Evolutionary conservation across 306 rosid genomes (phyloP).

Genomic region (Quercus rubra): DNA sequence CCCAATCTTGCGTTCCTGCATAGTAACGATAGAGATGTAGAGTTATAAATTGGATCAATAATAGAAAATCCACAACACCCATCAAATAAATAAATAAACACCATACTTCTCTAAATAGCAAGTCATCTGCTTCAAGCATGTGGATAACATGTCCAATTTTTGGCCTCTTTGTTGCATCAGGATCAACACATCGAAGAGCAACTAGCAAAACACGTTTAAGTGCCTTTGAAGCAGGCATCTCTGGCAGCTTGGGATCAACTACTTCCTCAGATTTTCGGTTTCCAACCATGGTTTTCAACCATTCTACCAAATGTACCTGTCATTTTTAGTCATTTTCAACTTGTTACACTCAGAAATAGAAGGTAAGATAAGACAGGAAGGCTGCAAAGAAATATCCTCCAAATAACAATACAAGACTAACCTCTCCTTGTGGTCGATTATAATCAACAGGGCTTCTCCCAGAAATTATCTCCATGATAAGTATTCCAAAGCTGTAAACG

Average conservation of each 20-base stretch:
- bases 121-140: conserved; percentile 97
- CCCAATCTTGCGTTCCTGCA: conserved; percentile 57
- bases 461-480: conserved; percentile 85
- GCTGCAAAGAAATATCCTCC: background rate
- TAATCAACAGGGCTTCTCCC: conserved; percentile 97
- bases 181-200: conserved; percentile 96
- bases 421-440: conserved; percentile 88
- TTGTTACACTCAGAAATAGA: conserved; percentile 13
- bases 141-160: conserved; percentile 97
- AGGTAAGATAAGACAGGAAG: background rate
- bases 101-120: conserved; percentile 67
- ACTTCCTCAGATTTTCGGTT: conserved; percentile 80
- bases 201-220: conserved; percentile 83
- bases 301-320: conserved; percentile 87
- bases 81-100: background rate
- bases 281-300: conserved; percentile 92
- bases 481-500: conserved; percentile 90
- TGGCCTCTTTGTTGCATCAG: conserved; percentile 90
- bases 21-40: background rate
- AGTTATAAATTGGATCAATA: conserved; percentile 1
- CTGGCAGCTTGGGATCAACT: conserved; percentile 80
- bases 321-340: conserved; percentile 13
- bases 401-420: conserved; percentile 31
- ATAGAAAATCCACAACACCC: conserved; percentile 1
- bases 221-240: conserved; percentile 85